These are phyloP conservation scores for Firmiana major DNA, from an alignment of 345 rosid genomes.

Conservation along the genomic window DNA sequence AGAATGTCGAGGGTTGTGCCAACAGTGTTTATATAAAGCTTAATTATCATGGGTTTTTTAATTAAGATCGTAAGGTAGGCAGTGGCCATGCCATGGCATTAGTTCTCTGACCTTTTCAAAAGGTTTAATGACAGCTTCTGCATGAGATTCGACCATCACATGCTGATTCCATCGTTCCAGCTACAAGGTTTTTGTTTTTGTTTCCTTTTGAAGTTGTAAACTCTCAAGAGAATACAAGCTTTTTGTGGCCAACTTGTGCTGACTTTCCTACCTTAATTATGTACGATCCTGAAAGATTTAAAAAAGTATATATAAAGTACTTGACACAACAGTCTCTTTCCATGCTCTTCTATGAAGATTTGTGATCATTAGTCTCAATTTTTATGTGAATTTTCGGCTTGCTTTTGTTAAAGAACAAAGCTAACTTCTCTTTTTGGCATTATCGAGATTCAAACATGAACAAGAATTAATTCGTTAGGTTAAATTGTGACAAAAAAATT, in stretches of 20 bases:
- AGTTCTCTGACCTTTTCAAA: neutral
- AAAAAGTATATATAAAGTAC: neutral
- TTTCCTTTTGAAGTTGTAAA: neutral
- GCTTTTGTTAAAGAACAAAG: neutral
- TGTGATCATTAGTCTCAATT: no score
- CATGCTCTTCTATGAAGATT: no score
- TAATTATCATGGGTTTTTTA: neutral
- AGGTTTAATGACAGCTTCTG: neutral
- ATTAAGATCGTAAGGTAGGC: neutral
- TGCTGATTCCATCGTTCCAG: neutral
- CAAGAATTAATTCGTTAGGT: neutral
- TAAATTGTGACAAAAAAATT: no score
- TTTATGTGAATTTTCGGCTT: neutral
- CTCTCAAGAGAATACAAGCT: neutral
- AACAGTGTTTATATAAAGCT: neutral
- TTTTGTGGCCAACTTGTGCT: neutral
- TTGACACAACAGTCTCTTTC: no score
- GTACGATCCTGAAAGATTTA: neutral
- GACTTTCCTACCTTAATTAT: neutral
- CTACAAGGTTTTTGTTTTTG: no score
- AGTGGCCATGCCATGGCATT: neutral
- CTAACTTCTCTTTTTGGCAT: conserved; percentile 6
- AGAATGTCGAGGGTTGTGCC: conserved; percentile 5
- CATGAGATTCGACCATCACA: neutral
- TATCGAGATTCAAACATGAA: neutral